These are phyloP conservation scores for Maudiozyma turicensis DNA, from an alignment of 805 yeast genomes.

Conservation along the genomic window DNA sequence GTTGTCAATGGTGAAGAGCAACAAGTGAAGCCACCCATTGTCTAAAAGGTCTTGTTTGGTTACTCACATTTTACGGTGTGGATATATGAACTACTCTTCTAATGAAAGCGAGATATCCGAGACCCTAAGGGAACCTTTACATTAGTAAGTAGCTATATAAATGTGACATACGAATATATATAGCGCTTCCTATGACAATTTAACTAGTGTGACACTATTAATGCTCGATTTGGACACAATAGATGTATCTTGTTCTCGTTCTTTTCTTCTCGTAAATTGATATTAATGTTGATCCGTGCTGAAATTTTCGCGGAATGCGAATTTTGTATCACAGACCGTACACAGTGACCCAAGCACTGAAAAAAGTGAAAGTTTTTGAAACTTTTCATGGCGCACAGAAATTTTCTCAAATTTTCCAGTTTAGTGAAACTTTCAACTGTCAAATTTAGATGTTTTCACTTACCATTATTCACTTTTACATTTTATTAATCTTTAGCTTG, in stretches of 20 bases:
- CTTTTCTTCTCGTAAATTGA: not conserved
- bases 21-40: too few species aligned
- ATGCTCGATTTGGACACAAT: not conserved
- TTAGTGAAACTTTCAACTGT: not conserved
- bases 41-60: too few species aligned
- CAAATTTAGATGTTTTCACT: not conserved
- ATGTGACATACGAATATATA: not conserved
- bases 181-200: not conserved
- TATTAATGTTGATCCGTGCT: not conserved
- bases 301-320: slow-evolving; percentile 4
- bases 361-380: not conserved
- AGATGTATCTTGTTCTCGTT: not conserved
- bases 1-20: too few species aligned
- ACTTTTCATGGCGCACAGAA: not conserved
- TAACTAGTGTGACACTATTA: not conserved
- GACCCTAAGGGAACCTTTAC: too few species aligned
- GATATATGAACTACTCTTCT: too few species aligned
- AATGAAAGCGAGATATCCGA: not conserved
- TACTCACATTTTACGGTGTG: too few species aligned
- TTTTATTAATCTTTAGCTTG: not conserved
- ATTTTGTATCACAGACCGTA: slow-evolving; percentile 11
- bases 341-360: slow-evolving; percentile 10
- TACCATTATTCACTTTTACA: not conserved
- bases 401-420: not conserved
- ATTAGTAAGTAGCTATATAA: not conserved